Base-by-base conservation (phyloP, 2,329 filamentous ascomycete genomes). In the Penicillium sp. region DNA sequence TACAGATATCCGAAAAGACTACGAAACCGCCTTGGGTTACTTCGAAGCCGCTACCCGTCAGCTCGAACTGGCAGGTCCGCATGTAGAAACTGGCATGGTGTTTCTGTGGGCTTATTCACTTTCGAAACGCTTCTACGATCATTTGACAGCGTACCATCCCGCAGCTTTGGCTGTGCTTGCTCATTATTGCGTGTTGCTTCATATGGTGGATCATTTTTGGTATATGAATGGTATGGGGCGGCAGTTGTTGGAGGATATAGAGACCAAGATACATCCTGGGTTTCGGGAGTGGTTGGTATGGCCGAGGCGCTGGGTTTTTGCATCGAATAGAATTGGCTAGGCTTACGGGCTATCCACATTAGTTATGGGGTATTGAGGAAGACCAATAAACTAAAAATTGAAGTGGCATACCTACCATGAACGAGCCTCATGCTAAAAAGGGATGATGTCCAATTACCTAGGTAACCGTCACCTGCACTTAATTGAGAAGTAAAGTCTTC, bases 91-190 rank as follows among this genome's bases (percentile, higher is more conserved):
- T 8, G 54, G 54, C 1, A 58, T 56, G 51, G 44, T 53, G 2
- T 27, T 56, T 9, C 28, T 56, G 11, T 58, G 54, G 47, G 55
- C 54, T 14, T 52, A 58, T 23, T 37, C 47, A 7, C 46, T 56
- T 10, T 51, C 47, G 3, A 55, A 53, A 27, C 40, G 31, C 3
- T 50, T 55, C n/a, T 44, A 49, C 16, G 36, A 53, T 14, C 51
- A 53, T 18, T 5, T 58, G 40, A 39, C 48, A 29, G 28, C 51
- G 10, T 37, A 43, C 23, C 42, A 46, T 13, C 51, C 55, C 2
- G 51, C 44, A 20, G 55, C 51, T 7, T 36, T 58, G 13, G 47
- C 56, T n/a, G 13, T 58, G 10, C 37, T 56, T 14, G 40, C 46
- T 27, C 41, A 58, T 18, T 58, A 45, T 31, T 58, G 55, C 27